Conservation (phyloP, 2,329 filamentous ascomycete species). For the Colletotrichum sansevieriae region DNA sequence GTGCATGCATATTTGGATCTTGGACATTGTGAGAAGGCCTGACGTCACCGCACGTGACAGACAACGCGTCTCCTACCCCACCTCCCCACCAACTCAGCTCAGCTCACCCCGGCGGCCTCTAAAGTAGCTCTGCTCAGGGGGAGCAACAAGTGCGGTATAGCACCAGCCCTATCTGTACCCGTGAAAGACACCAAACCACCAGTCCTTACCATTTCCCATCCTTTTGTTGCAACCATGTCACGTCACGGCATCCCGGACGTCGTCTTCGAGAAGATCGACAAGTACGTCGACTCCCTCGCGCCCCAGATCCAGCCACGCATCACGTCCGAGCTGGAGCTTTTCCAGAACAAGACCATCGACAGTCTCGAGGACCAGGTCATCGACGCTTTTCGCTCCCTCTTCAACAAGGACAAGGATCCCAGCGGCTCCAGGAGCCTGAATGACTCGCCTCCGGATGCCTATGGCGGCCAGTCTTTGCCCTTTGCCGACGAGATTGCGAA, state of each 20-base stretch:
- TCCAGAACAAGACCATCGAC: constrained; percentile 61
- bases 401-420: constrained; percentile 51
- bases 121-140: constrained; percentile 4
- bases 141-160: constrained; percentile 31
- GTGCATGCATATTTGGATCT: not conserved
- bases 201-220: not conserved
- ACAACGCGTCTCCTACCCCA: not conserved
- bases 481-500: constrained; percentile 61
- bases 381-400: constrained; percentile 59
- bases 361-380: constrained; percentile 59
- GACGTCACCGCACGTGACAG: constrained; percentile 24
- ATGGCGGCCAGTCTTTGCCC: constrained; percentile 56
- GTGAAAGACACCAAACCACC: not conserved
- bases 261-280: constrained; percentile 58
- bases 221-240: constrained; percentile 47
- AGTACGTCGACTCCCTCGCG: constrained; percentile 61
- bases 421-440: constrained; percentile 47
- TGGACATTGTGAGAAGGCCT: not conserved
- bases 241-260: constrained; percentile 55
- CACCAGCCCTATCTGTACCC: constrained; percentile 5
- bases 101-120: constrained; percentile 20
- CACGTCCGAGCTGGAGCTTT: constrained; percentile 57
- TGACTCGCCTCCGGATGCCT: constrained; percentile 54
- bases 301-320: constrained; percentile 62
- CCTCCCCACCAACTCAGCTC: not conserved